Evolutionary conservation across 2,329 filamentous ascomycete species (phyloP).

Genomic region (Aspergillus caelatus): DNA sequence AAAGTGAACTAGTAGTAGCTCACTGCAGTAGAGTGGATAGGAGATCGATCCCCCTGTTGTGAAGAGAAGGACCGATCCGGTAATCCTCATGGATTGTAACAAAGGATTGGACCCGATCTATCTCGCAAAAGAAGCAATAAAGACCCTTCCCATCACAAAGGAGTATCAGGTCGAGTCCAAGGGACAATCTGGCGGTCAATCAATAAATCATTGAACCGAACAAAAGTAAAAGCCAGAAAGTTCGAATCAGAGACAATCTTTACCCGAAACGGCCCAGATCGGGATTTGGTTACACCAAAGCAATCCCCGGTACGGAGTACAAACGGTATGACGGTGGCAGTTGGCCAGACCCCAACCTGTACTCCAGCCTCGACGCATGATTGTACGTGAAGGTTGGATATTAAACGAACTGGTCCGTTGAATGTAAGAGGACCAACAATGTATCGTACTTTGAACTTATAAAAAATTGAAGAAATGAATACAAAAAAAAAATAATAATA

Average conservation of each 20-base stretch:
- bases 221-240: not conserved
- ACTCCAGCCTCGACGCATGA: not conserved
- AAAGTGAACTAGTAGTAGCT: not conserved
- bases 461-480: too few relatives aligned
- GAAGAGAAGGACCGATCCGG: not conserved
- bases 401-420: not conserved
- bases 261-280: not conserved
- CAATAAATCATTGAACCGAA: not conserved
- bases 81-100: not conserved
- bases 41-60: not conserved
- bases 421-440: not conserved
- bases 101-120: not conserved
- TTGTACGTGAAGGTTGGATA: not conserved
- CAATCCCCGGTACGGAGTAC: conserved; percentile 3
- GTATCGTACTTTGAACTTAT: not conserved
- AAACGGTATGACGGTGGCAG: not conserved
- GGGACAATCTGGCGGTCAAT: conserved; percentile 3
- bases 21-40: not conserved
- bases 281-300: conserved; percentile 4
- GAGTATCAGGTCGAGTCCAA: not conserved
- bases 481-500: too few relatives aligned
- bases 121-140: not conserved
- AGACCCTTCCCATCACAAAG: not conserved
- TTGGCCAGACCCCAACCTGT: not conserved
- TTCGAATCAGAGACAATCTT: conserved; percentile 4